A percentile compares a stretch with the other conserved stretches of the same genome.
These are phyloP conservation scores for Pleurotus ostreatus DNA, from an alignment of 768 basidiomycete species.

Conservation along the genomic window DNA sequence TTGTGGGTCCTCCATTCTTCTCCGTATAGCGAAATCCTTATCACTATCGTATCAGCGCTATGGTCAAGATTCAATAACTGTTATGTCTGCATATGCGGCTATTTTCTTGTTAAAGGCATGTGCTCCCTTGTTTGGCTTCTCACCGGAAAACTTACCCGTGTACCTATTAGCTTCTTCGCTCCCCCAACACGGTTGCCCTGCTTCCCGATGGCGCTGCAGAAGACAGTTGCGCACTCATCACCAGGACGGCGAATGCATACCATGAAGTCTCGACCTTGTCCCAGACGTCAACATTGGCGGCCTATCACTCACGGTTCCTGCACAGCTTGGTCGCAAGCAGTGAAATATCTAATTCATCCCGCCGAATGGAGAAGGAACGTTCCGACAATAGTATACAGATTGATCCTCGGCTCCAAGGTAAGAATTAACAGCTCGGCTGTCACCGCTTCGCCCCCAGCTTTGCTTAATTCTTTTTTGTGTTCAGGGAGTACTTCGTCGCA, in stretches of 20 bases:
- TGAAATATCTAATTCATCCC: conserved; percentile 47
- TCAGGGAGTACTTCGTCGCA: conserved; percentile 13
- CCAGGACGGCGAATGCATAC: conserved; percentile 74
- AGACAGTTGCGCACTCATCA: conserved; percentile 64
- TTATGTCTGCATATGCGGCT: conserved; percentile 85
- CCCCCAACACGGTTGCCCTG: conserved; percentile 51
- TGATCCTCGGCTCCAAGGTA: conserved; percentile 57
- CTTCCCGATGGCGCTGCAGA: conserved; percentile 57
- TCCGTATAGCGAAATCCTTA: conserved; percentile 9
- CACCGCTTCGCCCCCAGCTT: conserved; percentile 6
- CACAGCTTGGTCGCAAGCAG: conserved; percentile 56
- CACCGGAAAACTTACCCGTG: conserved; percentile 1
- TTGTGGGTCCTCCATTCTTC: conserved; percentile 40
- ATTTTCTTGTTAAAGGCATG: conserved; percentile 73
- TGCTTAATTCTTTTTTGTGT: conserved; percentile 6
- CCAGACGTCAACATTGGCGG: conserved; percentile 60
- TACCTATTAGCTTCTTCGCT: conserved; percentile 54
- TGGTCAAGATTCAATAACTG: conserved; percentile 77
- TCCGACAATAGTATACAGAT: conserved; percentile 39
- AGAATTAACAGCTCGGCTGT: conserved; percentile 15
- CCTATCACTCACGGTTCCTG: conserved; percentile 77
- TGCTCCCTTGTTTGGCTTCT: conserved; percentile 3
- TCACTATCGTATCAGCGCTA: conserved; percentile 52
- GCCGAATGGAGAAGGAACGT: conserved; percentile 36
- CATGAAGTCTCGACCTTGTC: conserved; percentile 63